Base-by-base conservation (phyloP, 1,284 basidiomycete species). In the Irpex sp. region DNA sequence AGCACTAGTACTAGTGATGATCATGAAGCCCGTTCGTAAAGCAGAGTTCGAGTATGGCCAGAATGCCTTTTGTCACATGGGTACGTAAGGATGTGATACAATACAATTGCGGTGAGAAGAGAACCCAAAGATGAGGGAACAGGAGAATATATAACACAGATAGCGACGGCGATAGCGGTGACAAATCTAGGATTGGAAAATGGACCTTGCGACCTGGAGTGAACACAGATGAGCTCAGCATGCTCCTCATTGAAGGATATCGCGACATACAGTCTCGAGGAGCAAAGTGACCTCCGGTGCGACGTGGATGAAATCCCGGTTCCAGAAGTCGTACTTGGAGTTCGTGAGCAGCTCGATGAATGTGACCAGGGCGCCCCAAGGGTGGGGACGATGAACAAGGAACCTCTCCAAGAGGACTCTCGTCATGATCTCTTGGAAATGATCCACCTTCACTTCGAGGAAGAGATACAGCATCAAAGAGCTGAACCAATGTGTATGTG, bases 401-500 rank as follows among this genome's bases (percentile, higher is more conserved):
- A 98, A 92, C 46, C 97, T 88, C 75, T 98, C 96, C 68, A 99
- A 82, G 33, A 99, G 83, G 35, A 97, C 94, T 63, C 92, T 91
- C 49, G 93, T 91, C 79, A 97, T 88, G 67, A 97, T 87, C 78
- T 98, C 97, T 68, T 90, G 86, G 78, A 97, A 92, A 50, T 83
- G 84, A 58, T 92, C 90, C 65, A 87, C 85, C 69, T 86, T 83
- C 60, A 89, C 82, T 69, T 93, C 88, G 53, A 81, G 72, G 78
- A 98, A 99, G 51, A 97, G 85, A 75, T 95, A 85, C 56, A 98
- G 83, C 63, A 98, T 78, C 66, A 98, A 83, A 54, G 87, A 90
- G 74, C 91, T 92, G 82, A 96, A 98, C 94, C 95, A 98, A 75
- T 93, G 90, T 59, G 95, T 98, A 78, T 97, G 95, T n/a, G 94